Evolutionary conservation across 352 stramenopile species (phyloP).

Genomic region (Plasmopara halstedii): DNA sequence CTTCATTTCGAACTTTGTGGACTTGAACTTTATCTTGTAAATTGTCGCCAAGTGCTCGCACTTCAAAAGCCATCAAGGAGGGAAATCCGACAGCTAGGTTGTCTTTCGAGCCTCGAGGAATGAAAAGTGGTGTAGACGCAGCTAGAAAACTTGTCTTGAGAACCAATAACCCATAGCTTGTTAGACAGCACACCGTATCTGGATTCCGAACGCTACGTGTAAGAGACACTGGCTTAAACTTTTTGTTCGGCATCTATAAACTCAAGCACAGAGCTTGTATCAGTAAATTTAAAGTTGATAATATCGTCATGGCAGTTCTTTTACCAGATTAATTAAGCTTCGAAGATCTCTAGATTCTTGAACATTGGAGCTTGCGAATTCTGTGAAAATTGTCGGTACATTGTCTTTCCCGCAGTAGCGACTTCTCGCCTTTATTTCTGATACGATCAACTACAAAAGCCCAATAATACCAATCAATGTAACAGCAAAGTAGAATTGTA

Average conservation of each 20-base stretch:
- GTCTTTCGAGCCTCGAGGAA: slow-evolving; percentile 29
- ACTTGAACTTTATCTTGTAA: slow-evolving; percentile 47
- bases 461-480: background rate
- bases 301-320: background rate
- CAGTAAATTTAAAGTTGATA: background rate
- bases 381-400: slow-evolving; percentile 40
- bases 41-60: slow-evolving; percentile 48
- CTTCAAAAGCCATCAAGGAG: slow-evolving; percentile 28
- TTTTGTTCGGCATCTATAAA: slow-evolving; percentile 27
- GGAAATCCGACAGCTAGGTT: slow-evolving; percentile 42
- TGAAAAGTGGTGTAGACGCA: slow-evolving; percentile 24
- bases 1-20: slow-evolving; percentile 38
- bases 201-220: slow-evolving; percentile 25
- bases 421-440: slow-evolving; percentile 53
- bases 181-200: slow-evolving; percentile 44
- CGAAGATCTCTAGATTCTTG: slow-evolving; percentile 49
- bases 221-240: slow-evolving; percentile 46
- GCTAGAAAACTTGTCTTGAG: slow-evolving; percentile 32
- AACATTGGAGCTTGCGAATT: slow-evolving; percentile 35
- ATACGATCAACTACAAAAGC: slow-evolving; percentile 29
- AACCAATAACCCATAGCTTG: slow-evolving; percentile 45
- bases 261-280: background rate
- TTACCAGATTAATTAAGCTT: slow-evolving; percentile 24
- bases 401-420: slow-evolving; percentile 44
- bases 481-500: background rate